Evolutionary conservation across 257 asterid genomes (phyloP), one percentile per base, ranked within the genome.

Genomic region (Echites panduratus): DNA sequence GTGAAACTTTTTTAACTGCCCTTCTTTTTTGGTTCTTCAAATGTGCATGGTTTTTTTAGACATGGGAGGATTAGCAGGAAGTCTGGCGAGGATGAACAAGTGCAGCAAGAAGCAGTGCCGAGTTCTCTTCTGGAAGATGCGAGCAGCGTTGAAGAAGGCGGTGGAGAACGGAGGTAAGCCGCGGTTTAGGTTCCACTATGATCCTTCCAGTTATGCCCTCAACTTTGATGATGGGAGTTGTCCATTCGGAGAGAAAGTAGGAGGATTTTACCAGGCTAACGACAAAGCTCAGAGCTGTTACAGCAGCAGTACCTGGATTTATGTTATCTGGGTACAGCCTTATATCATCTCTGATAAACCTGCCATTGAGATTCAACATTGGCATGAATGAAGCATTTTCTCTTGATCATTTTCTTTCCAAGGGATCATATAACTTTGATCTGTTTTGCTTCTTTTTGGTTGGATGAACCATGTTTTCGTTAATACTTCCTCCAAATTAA

Each of bases 141-240:
- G 78, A 78, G 85, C 86, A 66, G 90, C 87, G 16, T 50, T 82
- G 44, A 84, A 82, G 83, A 87, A 82, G 73, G 83, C 82, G 14
- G 27, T 70, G 72, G 81, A 64, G 71, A 77, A 54, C n/a, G 74
- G 82, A 35, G 71, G 78, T 29, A 85, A 76, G 45, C 77, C 53
- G 53, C 82, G 75, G 7, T 61, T 74, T 19, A 89, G 75, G 58
- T 89, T 85, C 70, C 96, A 84, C 74, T 87, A 89, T 68, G 96
- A 89, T 75, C 89, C 92, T 43, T 84, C 84, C 0, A 89, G 96
- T 40, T 89, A 89, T 74, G 90, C 96, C n/a, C 85, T 89, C 75
- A 89, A 87, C 84, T 87, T 89, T 56, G 96, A 87, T 41, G 92
- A 90, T 78, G 90, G 93, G 2, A 62, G 66, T 49, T 27, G 68